Percentiles rank a stretch among this genome's conserved stretches.
Evolutionary conservation across 768 basidiomycete genomes (phyloP).

Genomic region (Vararia minispora): DNA sequence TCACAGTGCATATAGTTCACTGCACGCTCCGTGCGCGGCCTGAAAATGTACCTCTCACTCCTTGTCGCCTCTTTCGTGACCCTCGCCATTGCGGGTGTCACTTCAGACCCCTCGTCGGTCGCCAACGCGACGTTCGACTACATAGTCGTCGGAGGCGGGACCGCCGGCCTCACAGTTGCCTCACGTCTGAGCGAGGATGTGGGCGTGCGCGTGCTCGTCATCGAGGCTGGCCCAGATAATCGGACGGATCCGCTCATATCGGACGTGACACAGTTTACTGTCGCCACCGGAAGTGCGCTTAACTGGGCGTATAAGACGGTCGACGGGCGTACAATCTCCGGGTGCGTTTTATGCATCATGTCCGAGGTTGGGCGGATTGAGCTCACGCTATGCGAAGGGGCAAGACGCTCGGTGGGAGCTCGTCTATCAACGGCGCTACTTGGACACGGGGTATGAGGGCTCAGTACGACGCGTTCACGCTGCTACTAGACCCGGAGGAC

Average conservation of each 20-base stretch:
- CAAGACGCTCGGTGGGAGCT: slow-evolving; percentile 27
- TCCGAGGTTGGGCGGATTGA: slow-evolving; percentile 5
- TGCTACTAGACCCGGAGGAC: slow-evolving; percentile 21
- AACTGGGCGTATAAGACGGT: slow-evolving; percentile 16
- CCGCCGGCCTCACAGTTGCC: slow-evolving; percentile 9
- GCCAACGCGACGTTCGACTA: slow-evolving; percentile 11
- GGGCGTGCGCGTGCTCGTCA: slow-evolving; percentile 10
- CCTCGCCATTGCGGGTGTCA: too few relatives aligned
- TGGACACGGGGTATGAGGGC: slow-evolving; percentile 33
- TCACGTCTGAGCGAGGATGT: slow-evolving; percentile 8
- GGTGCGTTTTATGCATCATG: neutral
- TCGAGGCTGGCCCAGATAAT: slow-evolving; percentile 10
- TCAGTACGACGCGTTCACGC: slow-evolving; percentile 34
- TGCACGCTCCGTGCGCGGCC: too few relatives aligned
- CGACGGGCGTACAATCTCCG: slow-evolving; percentile 9
- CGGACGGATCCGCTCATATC: slow-evolving; percentile 11
- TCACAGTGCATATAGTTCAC: too few relatives aligned
- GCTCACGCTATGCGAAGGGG: slow-evolving; percentile 23
- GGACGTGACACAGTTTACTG: slow-evolving; percentile 2
- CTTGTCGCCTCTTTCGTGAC: too few relatives aligned
- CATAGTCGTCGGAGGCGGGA: slow-evolving; percentile 10
- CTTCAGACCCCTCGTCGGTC: too few relatives aligned
- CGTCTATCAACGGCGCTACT: slow-evolving; percentile 38
- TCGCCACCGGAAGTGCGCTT: neutral
- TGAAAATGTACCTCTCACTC: too few relatives aligned